Percentiles rank a stretch among this genome's conserved stretches.
These are phyloP conservation scores for Eimeria tenella DNA, from an alignment of 169 alveolate genomes.

Conservation along the genomic window DNA sequence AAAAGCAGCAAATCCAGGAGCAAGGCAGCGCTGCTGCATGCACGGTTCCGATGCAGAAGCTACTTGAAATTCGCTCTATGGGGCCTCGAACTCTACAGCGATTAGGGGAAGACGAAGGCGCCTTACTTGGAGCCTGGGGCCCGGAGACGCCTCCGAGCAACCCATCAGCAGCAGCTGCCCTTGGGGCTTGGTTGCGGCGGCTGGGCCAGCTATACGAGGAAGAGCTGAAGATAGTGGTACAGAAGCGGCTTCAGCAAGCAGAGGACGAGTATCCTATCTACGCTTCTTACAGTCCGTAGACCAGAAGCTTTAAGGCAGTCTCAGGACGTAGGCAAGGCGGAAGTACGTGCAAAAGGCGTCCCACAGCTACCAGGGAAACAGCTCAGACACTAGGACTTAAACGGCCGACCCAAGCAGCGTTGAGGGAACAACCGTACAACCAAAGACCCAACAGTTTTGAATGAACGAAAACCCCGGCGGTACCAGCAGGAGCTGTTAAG, in stretches of 20 bases:
- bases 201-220: slow-evolving; percentile 55
- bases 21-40: not conserved
- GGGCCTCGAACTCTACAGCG: slow-evolving; percentile 22
- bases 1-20: not conserved
- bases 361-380: too few species aligned
- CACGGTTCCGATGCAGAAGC: not conserved
- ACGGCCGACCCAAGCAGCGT: too few species aligned
- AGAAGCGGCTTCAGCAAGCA: slow-evolving; percentile 66
- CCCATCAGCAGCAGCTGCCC: slow-evolving; percentile 19
- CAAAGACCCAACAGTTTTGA: too few species aligned
- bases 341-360: too few species aligned
- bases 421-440: too few species aligned
- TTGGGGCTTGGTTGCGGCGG: slow-evolving; percentile 60
- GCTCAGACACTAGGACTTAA: too few species aligned
- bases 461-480: too few species aligned
- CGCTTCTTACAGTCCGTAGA: slow-evolving; percentile 27
- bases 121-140: slow-evolving; percentile 60
- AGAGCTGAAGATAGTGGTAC: slow-evolving; percentile 12
- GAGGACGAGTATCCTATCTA: slow-evolving; percentile 61
- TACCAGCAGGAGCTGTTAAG: too few species aligned
- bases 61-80: slow-evolving; percentile 39
- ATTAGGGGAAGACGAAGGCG: slow-evolving; percentile 21
- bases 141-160: slow-evolving; percentile 27
- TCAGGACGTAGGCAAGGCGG: too few species aligned
- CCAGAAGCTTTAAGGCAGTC: not conserved